A percentile compares a stretch with the other conserved stretches of the same genome.
These are phyloP conservation scores for Sarcodon sp. DNA, from an alignment of 768 basidiomycete genomes.

Conservation along the genomic window DNA sequence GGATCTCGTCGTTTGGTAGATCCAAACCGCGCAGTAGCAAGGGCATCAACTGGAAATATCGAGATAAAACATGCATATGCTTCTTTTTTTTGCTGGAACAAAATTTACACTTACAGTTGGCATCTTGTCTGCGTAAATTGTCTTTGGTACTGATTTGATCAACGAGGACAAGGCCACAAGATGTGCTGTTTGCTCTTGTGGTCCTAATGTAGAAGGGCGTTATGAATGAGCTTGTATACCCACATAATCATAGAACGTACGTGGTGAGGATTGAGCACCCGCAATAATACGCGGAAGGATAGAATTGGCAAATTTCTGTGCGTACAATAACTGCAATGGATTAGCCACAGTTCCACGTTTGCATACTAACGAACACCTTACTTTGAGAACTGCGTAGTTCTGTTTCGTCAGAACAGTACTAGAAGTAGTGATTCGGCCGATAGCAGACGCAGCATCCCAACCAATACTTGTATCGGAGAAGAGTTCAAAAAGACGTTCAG, in stretches of 20 bases:
- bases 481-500: slow-evolving; percentile 54
- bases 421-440: slow-evolving; percentile 52
- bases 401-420: slow-evolving; percentile 63
- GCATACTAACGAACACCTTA: slow-evolving; percentile 12
- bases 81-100: background rate
- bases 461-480: slow-evolving; percentile 55
- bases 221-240: background rate
- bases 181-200: slow-evolving; percentile 47
- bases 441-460: slow-evolving; percentile 61
- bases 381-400: slow-evolving; percentile 71
- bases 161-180: slow-evolving; percentile 78
- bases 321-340: slow-evolving; percentile 45
- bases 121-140: slow-evolving; percentile 60
- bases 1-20: slow-evolving; percentile 59
- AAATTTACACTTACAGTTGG: slow-evolving; percentile 27
- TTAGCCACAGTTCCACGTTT: background rate
- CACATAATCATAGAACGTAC: slow-evolving; percentile 23
- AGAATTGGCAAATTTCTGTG: slow-evolving; percentile 61
- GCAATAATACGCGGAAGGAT: slow-evolving; percentile 66
- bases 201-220: slow-evolving; percentile 28
- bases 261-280: slow-evolving; percentile 41
- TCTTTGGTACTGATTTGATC: slow-evolving; percentile 67
- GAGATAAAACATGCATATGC: background rate
- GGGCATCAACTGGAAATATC: slow-evolving; percentile 62
- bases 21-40: slow-evolving; percentile 78